Evolutionary conservation across 108 stramenopile species (phyloP), one percentile per base, ranked within the genome.

Genomic region (Fragilaria crotonensis): DNA sequence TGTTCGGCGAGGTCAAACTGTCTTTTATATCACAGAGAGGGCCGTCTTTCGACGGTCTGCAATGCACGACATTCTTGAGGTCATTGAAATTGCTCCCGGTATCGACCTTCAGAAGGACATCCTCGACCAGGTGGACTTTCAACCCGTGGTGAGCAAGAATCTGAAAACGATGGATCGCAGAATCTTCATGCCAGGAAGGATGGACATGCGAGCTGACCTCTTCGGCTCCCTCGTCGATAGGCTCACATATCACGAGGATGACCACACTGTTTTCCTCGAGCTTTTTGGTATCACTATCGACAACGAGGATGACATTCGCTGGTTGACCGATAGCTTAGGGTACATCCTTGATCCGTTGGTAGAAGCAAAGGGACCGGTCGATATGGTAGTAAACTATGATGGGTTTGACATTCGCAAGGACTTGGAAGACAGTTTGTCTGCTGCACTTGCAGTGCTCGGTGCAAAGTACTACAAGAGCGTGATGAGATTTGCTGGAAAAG

Each of bases 21-120:
- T 87, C 20, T 70, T 58, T 27, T 90, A 81, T 56, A 79, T 90
- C 7, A 90, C 89, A 0, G 89, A 90, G 53, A 65, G 89, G 57
- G 79, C 79, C 18, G 89, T 90, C 17, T 90, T 90, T 58, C 64
- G 75, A n/a, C 73, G 79, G 45, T 73, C 81, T 11, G 67, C 71
- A 7, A 45, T 65, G 14, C 61, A 71, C 53, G 73, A 78, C 59
- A 63, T 67, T 5, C 53, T 90, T 21, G 89, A 90, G 53, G 57
- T 90, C 33, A 81, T 83, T 20, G 89, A 90, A 70, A 76, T 90
- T 41, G 89, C 89, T 4, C 89, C 89, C 4, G 89, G 89, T 30
- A 60, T 87, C 20, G 89, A 90, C 57, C 47, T 90, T 29, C 74
- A 87, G 49, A 90, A 72, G 48, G 81, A 90, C 54, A 61, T 90